Conservation (phyloP, 2,329 filamentous ascomycete genomes). For the Microsporum canis region DNA sequence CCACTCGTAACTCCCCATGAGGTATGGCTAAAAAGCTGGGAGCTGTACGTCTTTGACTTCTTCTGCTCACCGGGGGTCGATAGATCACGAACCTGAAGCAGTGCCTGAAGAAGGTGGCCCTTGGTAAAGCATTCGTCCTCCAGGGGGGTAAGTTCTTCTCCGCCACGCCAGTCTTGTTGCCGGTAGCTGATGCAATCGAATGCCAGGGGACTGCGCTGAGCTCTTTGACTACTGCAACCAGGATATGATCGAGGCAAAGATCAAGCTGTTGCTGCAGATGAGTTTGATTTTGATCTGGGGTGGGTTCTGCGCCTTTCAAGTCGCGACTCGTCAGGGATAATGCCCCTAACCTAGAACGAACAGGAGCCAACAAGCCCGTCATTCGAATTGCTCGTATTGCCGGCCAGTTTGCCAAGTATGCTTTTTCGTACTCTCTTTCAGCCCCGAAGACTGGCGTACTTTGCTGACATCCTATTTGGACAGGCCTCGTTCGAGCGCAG, state of each 20-base stretch:
- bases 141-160: slow-evolving; percentile 57
- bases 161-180: not conserved
- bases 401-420: slow-evolving; percentile 81
- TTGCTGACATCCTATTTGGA: slow-evolving; percentile 5
- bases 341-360: slow-evolving; percentile 3
- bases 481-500: slow-evolving; percentile 70
- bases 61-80: slow-evolving; percentile 7
- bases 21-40: slow-evolving; percentile 17
- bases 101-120: slow-evolving; percentile 71
- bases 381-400: slow-evolving; percentile 94
- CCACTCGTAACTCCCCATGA: slow-evolving; percentile 39
- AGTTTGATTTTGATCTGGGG: slow-evolving; percentile 88
- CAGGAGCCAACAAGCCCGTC: slow-evolving; percentile 58
- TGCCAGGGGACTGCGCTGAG: slow-evolving; percentile 72
- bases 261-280: slow-evolving; percentile 95
- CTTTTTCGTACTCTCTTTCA: too few relatives aligned
- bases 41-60: not conserved
- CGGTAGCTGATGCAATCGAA: not conserved
- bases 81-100: slow-evolving; percentile 65
- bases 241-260: slow-evolving; percentile 83
- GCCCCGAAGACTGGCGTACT: slow-evolving; percentile 5
- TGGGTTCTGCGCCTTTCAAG: slow-evolving; percentile 25
- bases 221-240: slow-evolving; percentile 93
- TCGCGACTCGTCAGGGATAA: not conserved
- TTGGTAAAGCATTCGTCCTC: slow-evolving; percentile 82